phyloP scores from a whole-genome alignment of 2,329 filamentous ascomycete species.

The Thyridium curvatum region DNA sequence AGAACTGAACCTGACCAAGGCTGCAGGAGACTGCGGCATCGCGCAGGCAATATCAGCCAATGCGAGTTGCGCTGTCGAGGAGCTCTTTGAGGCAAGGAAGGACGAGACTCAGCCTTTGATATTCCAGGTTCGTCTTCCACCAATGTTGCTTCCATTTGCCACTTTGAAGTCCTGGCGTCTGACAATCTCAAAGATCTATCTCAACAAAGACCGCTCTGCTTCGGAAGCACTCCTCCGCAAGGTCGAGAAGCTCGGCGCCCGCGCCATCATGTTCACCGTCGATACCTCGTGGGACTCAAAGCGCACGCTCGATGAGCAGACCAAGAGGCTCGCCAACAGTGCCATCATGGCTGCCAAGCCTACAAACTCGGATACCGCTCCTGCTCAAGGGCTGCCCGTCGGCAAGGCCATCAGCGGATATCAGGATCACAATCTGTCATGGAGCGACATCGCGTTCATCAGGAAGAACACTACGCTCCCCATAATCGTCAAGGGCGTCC shows the following conservation, averaged over 20 bases:
- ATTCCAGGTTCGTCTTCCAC: background rate
- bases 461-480: slow-evolving; percentile 45
- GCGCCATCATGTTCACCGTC: slow-evolving; percentile 30
- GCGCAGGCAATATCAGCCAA: slow-evolving; percentile 5
- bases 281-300: slow-evolving; percentile 37
- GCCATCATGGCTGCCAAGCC: slow-evolving; percentile 18
- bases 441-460: slow-evolving; percentile 54
- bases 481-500: slow-evolving; percentile 54
- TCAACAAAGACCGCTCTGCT: background rate
- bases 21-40: slow-evolving; percentile 3
- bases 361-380: slow-evolving; percentile 34
- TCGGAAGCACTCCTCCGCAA: slow-evolving; percentile 3
- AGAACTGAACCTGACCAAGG: slow-evolving; percentile 7
- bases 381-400: slow-evolving; percentile 36
- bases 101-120: background rate
- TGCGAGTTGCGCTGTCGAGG: slow-evolving; percentile 1
- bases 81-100: background rate
- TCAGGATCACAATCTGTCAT: slow-evolving; percentile 40
- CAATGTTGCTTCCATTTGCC: too few relatives aligned
- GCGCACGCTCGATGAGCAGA: slow-evolving; percentile 14
- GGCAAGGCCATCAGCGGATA: slow-evolving; percentile 37
- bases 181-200: too few relatives aligned
- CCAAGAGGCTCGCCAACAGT: slow-evolving; percentile 1
- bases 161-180: too few relatives aligned
- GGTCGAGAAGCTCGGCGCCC: slow-evolving; percentile 6